Base-by-base conservation (phyloP, 495 filamentous ascomycete genomes). In the Daldinia concentrica region DNA sequence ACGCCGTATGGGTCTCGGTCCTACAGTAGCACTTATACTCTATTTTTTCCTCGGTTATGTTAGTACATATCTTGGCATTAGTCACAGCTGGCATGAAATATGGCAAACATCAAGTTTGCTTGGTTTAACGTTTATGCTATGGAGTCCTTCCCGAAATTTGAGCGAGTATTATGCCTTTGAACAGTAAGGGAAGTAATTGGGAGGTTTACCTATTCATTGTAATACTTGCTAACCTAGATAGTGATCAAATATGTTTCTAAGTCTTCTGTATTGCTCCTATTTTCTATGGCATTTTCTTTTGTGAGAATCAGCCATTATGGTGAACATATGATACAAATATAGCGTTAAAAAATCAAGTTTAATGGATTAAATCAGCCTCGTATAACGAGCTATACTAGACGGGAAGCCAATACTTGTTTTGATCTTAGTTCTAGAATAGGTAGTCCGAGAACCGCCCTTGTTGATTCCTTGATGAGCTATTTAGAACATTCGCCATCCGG, bases 41-140 rank as follows among this genome's bases (percentile, higher is more conserved):
- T 52, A 19, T 30, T 32, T 34, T 34, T 15, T 60, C 19, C 41
- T 14, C 19, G 12, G 43, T 9, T 48, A 19, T n/a, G 9, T 48
- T 48, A 32, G 34, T 14, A 39, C 50, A 62, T 66, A 39, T 51
- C 68, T 71, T 71, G 68, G 68, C 62, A 71, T 71, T 66, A 66
- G 62, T 71, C 62, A 71, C 30, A 39, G 36, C 32, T 45, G 27
- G 12, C 7, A 30, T 54, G 11, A 7, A 9, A 15, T 36, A 56
- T 52, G 24, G 1, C n/a, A 48, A 0, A 59, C 36, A 29, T 52
- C 17, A 52, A 58, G 54, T 37, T 58, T 22, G 45, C 11, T 24
- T 62, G 1, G 30, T 54, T 41, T 12, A 1, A 9, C 36, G 56
- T 61, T 12, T 54, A 54, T 22, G 27, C 43, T 26, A 15, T 9